Evolutionary conservation across 345 rosid species (phyloP).

Genomic region (Atalantia buxifolia): DNA sequence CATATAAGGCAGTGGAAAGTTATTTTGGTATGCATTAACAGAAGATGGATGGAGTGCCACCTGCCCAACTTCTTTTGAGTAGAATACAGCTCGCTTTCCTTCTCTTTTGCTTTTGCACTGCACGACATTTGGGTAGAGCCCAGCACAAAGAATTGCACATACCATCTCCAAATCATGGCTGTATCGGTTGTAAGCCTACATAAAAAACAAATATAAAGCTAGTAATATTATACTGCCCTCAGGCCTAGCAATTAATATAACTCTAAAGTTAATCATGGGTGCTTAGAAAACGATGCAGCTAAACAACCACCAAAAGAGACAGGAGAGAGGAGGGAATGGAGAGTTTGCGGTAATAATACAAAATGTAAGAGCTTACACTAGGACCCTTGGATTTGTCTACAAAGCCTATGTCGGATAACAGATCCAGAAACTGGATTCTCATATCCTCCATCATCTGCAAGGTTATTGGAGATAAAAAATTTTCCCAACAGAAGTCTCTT

Average conservation of each 20-base stretch:
- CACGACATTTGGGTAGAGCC: conserved; percentile 95
- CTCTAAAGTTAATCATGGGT: neutral
- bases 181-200: conserved; percentile 82
- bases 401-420: conserved; percentile 85
- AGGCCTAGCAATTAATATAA: neutral
- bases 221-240: neutral
- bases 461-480: conserved; percentile 74
- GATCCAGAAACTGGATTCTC: conserved; percentile 88
- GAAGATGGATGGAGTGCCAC: conserved; percentile 95
- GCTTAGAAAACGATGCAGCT: neutral
- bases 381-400: conserved; percentile 80
- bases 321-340: neutral
- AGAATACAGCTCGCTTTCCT: conserved; percentile 88
- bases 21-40: conserved; percentile 75
- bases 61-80: conserved; percentile 92
- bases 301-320: neutral
- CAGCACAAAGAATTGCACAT: conserved; percentile 83
- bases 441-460: conserved; percentile 92
- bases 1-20: conserved; percentile 82
- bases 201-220: neutral
- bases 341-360: neutral
- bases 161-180: conserved; percentile 90
- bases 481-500: conserved; percentile 81
- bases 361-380: conserved; percentile 49
- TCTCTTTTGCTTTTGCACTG: conserved; percentile 96